Evolutionary conservation across 192 early-diverging fungal species (phyloP), one percentile per base, ranked within the genome.

Genomic region (Pilobolus umbonatus): DNA sequence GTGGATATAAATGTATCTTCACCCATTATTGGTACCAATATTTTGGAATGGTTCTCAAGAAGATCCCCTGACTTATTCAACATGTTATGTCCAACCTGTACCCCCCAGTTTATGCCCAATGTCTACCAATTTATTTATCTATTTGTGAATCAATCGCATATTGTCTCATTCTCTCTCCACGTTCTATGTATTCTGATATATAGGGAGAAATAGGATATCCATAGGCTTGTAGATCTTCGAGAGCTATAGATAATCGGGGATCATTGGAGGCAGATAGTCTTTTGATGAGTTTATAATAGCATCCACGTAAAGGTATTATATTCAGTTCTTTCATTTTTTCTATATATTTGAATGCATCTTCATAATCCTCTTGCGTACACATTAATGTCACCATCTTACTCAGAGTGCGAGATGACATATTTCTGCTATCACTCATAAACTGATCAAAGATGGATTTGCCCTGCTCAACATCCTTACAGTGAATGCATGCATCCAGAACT

Each of bases 261-360:
- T 89, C 87, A 25, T 75, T 65, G 30, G 75, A 69, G 1, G 39
- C 56, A 0, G 83, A 83, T n/a, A 85, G 73, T 35, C 80, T 80
- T 17, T 73, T 75, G 8, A 82, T 76, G 7, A 89, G 60, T 6
- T 55, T 60, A 9, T 79, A 67, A 55, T 86, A 85, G 2, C 75
- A 76, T 0, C 67, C 62, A 64, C 76, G 74, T 5, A 55, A 57
- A 3, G 88, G 88, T 28, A 79, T 66, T 54, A 83, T 75, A 54
- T 68, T 66, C 17, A 71, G 62, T 19, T 77, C 69, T 61, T 83
- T 84, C 83, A 87, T 84, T 42, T 86, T 71, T 55, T 87, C 84
- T 39, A 89, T 60, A 47, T 86, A 89, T 42, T 74, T 64, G 52
- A 89, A 89, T 14, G 83, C 86, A 32, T 84, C 84, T 61, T 89